Evolutionary conservation across 2,329 filamentous ascomycete species (phyloP), one percentile per base, ranked within the genome.

Genomic region (Venturia carpophila): DNA sequence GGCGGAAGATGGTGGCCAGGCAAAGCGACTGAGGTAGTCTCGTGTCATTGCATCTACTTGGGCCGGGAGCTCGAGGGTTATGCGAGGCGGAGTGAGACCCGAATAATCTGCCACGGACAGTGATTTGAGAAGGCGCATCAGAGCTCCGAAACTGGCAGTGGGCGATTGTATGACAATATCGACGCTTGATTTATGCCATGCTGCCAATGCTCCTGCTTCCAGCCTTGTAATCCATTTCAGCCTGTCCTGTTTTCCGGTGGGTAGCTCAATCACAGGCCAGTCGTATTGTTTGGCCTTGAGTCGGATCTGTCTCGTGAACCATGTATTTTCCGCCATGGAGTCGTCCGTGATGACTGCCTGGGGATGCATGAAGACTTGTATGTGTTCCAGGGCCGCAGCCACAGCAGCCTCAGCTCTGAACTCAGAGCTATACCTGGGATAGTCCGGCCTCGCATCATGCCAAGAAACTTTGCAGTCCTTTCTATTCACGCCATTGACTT

Each of bases 141-240:
- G 74, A 62, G 87, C 89, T 13, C 90, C 92, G 2, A 90, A 87
- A 24, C 88, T 87, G 10, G 82, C 81, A 3, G 85, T 78, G 7
- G 86, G 83, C 1, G 90, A 91, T 66, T 95, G 90, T 10, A 97
- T 84, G 15, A 97, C 75, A 64, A 99, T 90, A 68, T 97, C 91
- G 67, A 97, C 81, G 45, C 82, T 85, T 5, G 90, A 80, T 60
- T 85, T 83, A 73, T 93, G 87, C 92, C 92, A 97, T 42, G 84
- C 88, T 69, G 79, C 82, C 66, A 97, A 77, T 39, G 91, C 87
- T 21, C 80, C 78, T 67, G 88, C 84, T 71, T 96, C 91, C 15
- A 97, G 80, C 68, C 87, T 85, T 0, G 89, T 85, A 49, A 96
- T 80, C 91, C 92, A 97, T 68, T 84, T 78, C 43, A 92, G 82